These are phyloP conservation scores for Excoecaria cochinchinensis DNA, from an alignment of 345 rosid genomes.

Conservation along the genomic window DNA sequence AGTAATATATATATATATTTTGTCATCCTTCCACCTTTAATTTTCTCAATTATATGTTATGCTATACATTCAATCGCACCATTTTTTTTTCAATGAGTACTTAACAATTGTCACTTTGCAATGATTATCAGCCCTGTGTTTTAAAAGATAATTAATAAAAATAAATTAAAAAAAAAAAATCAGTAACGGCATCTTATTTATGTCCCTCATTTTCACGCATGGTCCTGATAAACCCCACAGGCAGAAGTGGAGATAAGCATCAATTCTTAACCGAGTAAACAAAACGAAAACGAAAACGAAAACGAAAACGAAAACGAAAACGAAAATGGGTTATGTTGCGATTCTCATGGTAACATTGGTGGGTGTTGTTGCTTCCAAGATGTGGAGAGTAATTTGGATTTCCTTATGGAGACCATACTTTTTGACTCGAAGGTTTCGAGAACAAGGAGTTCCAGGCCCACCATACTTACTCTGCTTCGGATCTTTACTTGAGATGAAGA, in stretches of 20 bases:
- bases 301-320: background rate
- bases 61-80: too few relatives aligned
- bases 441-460: constrained; percentile 39
- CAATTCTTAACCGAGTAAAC: background rate
- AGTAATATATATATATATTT: too few relatives aligned
- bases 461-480: constrained; percentile 25
- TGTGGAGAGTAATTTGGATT: constrained; percentile 11
- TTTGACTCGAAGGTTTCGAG: constrained; percentile 19
- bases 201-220: background rate
- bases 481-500: constrained; percentile 26
- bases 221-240: background rate
- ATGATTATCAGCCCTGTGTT: too few relatives aligned
- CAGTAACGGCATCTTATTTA: background rate
- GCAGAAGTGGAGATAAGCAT: background rate
- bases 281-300: background rate
- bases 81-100: too few relatives aligned
- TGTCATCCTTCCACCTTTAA: too few relatives aligned
- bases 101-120: too few relatives aligned
- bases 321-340: background rate
- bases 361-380: constrained; percentile 9
- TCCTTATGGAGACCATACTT: constrained; percentile 34
- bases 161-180: too few relatives aligned
- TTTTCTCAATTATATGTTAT: too few relatives aligned
- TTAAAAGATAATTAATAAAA: too few relatives aligned
- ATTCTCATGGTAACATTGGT: background rate